Evolutionary conservation across 1,284 basidiomycete genomes (phyloP).

Genomic region (Apiotrichum sp.): DNA sequence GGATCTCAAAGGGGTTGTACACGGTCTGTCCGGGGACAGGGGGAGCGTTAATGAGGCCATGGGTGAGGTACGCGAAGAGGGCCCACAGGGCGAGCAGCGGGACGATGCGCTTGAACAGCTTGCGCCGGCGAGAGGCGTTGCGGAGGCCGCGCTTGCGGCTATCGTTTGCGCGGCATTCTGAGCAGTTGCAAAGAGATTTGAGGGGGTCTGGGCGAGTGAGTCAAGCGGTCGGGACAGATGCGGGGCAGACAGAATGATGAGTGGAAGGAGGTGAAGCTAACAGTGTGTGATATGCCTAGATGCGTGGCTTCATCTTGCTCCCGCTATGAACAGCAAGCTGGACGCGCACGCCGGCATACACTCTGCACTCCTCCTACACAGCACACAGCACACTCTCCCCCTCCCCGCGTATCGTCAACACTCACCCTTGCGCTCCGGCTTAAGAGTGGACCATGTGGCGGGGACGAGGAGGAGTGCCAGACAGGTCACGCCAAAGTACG

Average conservation of each 20-base stretch:
- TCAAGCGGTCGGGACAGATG: too few relatives aligned
- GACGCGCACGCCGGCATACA: background rate
- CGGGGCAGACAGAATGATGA: too few relatives aligned
- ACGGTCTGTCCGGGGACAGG: slow-evolving; percentile 58
- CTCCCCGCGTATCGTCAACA: background rate
- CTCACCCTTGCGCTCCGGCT: slow-evolving; percentile 38
- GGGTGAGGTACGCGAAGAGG: slow-evolving; percentile 61
- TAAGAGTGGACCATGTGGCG: slow-evolving; percentile 56
- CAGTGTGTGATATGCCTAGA: too few relatives aligned
- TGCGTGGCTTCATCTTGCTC: slow-evolving; percentile 17
- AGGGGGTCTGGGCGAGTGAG: slow-evolving; percentile 37
- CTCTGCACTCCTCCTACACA: too few relatives aligned
- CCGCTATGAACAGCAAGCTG: background rate
- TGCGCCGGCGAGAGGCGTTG: slow-evolving; percentile 46
- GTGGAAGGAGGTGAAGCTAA: too few relatives aligned
- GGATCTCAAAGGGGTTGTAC: slow-evolving; percentile 92
- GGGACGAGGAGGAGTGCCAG: slow-evolving; percentile 74
- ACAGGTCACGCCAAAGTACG: slow-evolving; percentile 81
- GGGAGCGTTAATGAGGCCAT: slow-evolving; percentile 58
- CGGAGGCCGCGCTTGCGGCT: slow-evolving; percentile 9
- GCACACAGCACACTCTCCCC: too few relatives aligned
- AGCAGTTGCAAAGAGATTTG: slow-evolving; percentile 32
- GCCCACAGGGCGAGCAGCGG: slow-evolving; percentile 70
- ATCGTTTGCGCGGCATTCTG: slow-evolving; percentile 22
- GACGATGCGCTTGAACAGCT: slow-evolving; percentile 48